Conservation (phyloP, 176 grass and related monocot species). For the Zoysia pacifica region DNA sequence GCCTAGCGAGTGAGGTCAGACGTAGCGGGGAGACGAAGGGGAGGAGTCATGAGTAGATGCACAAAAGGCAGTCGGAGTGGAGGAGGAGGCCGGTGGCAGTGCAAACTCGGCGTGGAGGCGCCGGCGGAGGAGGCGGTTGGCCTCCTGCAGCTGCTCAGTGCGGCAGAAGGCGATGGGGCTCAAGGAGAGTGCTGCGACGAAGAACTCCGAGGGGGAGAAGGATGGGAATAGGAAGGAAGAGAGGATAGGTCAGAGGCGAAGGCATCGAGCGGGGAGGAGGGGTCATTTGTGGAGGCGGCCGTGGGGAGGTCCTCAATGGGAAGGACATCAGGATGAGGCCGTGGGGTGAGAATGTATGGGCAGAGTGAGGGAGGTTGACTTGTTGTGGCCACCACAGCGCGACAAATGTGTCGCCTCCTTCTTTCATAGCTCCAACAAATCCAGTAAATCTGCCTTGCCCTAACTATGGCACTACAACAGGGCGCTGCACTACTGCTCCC, state of each 20-base stretch:
- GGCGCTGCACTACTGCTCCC: too few relatives aligned
- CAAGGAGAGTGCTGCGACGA: constrained; percentile 82
- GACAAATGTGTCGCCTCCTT: too few relatives aligned
- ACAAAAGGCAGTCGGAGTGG: constrained; percentile 75
- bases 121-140: constrained; percentile 71
- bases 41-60: constrained; percentile 71
- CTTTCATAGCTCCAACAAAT: too few relatives aligned
- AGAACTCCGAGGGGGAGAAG: constrained; percentile 86
- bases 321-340: constrained; percentile 48
- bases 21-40: constrained; percentile 37
- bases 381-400: too few relatives aligned
- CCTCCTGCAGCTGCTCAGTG: constrained; percentile 86
- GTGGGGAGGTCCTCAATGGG: constrained; percentile 35
- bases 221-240: constrained; percentile 81
- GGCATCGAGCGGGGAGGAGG: constrained; percentile 68
- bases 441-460: too few relatives aligned
- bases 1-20: constrained; percentile 79
- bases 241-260: constrained; percentile 93
- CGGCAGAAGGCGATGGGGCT: constrained; percentile 69
- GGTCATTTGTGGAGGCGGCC: constrained; percentile 14
- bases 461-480: too few relatives aligned
- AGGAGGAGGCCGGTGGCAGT: constrained; percentile 86
- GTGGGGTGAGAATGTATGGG: too few relatives aligned
- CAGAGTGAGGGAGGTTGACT: too few relatives aligned
- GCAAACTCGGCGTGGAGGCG: constrained; percentile 90